Percentiles rank a stretch among this genome's conserved stretches.
Conservation (phyloP, 78 protist genomes). For the Tieghemostelium lacteum region DNA sequence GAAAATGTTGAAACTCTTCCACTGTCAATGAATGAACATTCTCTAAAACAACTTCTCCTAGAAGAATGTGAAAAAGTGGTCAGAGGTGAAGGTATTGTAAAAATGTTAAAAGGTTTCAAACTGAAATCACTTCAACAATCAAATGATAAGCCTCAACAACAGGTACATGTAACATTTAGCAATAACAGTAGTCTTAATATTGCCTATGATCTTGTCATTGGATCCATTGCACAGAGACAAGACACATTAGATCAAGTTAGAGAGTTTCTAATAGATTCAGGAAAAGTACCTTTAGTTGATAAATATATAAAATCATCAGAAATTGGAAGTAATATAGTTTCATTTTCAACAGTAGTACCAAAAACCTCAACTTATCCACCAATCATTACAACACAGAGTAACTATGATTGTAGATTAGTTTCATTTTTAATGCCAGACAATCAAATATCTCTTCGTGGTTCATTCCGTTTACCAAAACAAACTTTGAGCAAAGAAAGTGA, state of each 20-base stretch:
- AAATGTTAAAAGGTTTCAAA: background rate
- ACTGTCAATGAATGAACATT: slow-evolving; percentile 6
- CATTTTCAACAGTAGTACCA: background rate
- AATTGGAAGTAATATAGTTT: background rate
- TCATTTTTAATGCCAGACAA: slow-evolving; percentile 52
- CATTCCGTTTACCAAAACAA: slow-evolving; percentile 4
- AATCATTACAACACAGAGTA: slow-evolving; percentile 17
- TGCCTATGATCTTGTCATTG: slow-evolving; percentile 45
- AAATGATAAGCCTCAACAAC: background rate
- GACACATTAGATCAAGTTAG: slow-evolving; percentile 1
- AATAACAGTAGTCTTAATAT: slow-evolving; percentile 9
- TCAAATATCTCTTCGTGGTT: slow-evolving; percentile 31
- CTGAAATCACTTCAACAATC: slow-evolving; percentile 1
- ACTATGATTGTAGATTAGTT: slow-evolving; percentile 7
- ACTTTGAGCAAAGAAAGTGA: background rate
- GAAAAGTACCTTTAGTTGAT: background rate
- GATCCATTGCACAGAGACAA: background rate
- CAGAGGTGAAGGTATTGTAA: slow-evolving; percentile 37
- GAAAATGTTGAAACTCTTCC: background rate
- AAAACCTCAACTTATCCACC: background rate
- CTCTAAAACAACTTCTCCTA: slow-evolving; percentile 7
- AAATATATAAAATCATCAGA: background rate
- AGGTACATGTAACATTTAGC: slow-evolving; percentile 18
- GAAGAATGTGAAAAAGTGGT: slow-evolving; percentile 5
- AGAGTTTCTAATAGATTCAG: background rate